Conservation (phyloP, 1,284 basidiomycete species). For the Sporisorium exsertum region DNA sequence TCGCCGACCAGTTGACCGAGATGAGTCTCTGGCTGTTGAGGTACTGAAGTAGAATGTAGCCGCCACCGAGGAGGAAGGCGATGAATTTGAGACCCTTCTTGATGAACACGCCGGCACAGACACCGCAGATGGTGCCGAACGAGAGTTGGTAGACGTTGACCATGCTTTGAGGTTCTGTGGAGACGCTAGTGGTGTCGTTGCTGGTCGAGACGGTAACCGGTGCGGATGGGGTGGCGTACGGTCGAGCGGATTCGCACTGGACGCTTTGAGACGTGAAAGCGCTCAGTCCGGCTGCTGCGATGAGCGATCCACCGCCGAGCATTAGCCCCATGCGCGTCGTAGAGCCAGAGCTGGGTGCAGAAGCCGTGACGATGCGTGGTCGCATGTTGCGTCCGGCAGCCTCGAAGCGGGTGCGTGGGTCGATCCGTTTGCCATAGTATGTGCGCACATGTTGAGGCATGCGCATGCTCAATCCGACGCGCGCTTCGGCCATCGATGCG, state of each 20-base stretch:
- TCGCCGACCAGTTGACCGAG: slow-evolving; percentile 81
- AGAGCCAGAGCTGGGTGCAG: slow-evolving; percentile 13
- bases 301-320: slow-evolving; percentile 34
- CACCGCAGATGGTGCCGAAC: slow-evolving; percentile 84
- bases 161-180: slow-evolving; percentile 74
- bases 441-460: slow-evolving; percentile 37
- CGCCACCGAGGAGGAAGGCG: slow-evolving; percentile 82
- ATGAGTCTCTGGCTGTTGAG: slow-evolving; percentile 72
- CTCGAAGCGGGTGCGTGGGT: slow-evolving; percentile 23
- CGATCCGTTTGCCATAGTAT: slow-evolving; percentile 39
- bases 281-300: slow-evolving; percentile 27
- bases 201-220: slow-evolving; percentile 15
- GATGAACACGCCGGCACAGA: slow-evolving; percentile 91
- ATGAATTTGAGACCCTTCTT: slow-evolving; percentile 89
- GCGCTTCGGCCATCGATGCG: slow-evolving; percentile 35
- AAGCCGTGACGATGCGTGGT: slow-evolving; percentile 21
- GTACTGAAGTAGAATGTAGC: slow-evolving; percentile 65
- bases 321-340: slow-evolving; percentile 27
- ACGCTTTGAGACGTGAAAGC: slow-evolving; percentile 17
- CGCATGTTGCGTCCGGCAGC: slow-evolving; percentile 1
- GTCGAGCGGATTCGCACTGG: slow-evolving; percentile 33
- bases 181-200: slow-evolving; percentile 18
- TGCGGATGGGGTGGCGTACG: slow-evolving; percentile 26
- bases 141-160: slow-evolving; percentile 84
- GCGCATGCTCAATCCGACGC: slow-evolving; percentile 28